Percentiles rank a stretch among this genome's conserved stretches.
These are phyloP conservation scores for Fusarium metavorans DNA, from an alignment of 2,329 filamentous ascomycete species.

Conservation along the genomic window DNA sequence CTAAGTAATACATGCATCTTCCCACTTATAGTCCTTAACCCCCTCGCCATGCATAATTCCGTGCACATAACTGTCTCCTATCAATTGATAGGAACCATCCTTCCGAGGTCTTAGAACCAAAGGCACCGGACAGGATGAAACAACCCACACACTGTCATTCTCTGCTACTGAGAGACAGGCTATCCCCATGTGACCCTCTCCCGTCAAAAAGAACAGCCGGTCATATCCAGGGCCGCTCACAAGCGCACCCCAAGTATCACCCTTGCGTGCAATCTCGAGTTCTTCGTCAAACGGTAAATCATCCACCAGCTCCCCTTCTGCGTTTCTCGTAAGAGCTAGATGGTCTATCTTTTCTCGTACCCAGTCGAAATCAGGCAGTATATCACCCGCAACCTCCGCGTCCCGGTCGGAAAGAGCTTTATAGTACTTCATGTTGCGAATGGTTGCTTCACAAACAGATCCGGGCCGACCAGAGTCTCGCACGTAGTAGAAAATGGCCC, in stretches of 20 bases:
- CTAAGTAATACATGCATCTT: background rate
- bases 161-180: background rate
- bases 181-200: background rate
- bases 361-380: background rate
- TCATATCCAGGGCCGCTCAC: background rate
- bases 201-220: background rate
- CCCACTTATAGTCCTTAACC: background rate
- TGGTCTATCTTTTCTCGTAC: background rate
- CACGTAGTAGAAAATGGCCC: background rate
- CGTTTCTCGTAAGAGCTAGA: background rate
- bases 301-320: background rate
- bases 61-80: background rate
- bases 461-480: background rate
- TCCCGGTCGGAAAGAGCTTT: background rate
- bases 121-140: background rate
- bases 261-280: background rate
- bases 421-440: background rate
- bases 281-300: background rate
- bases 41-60: background rate
- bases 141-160: background rate
- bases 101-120: background rate
- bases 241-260: background rate
- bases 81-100: background rate
- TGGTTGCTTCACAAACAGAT: background rate
- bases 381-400: background rate